phyloP scores from a whole-genome alignment of 345 rosid genomes.

The Leavenworthia alabamica region DNA sequence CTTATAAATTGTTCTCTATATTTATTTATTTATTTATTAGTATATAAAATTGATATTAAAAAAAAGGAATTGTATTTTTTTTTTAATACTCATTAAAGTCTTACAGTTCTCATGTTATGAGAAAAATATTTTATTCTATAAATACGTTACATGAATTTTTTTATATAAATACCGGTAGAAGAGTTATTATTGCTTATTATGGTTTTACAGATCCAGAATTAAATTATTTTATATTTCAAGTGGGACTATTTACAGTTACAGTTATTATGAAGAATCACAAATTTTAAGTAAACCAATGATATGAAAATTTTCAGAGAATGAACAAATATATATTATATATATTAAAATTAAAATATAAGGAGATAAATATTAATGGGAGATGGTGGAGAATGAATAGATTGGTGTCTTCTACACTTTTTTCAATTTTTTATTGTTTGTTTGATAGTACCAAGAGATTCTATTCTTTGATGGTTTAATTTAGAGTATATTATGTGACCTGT shows the following conservation, averaged over 20 bases:
- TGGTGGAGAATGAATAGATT: constrained; percentile 32
- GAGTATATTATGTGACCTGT: constrained; percentile 27
- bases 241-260: background rate
- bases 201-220: background rate
- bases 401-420: constrained; percentile 23
- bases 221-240: background rate
- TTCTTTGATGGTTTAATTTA: constrained; percentile 15
- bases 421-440: constrained; percentile 13
- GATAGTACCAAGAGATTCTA: constrained; percentile 27
- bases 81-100: background rate
- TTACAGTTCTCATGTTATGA: background rate
- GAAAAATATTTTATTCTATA: no score
- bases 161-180: background rate
- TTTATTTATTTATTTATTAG: background rate
- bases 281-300: background rate
- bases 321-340: background rate
- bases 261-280: background rate
- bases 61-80: background rate
- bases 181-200: background rate
- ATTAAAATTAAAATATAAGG: background rate
- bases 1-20: background rate
- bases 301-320: background rate
- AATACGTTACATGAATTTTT: no score
- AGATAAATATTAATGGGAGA: constrained; percentile 10
- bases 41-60: background rate